Evolutionary conservation across 108 stramenopile species (phyloP), one percentile per base, ranked within the genome.

Genomic region (Stephanodiscus triporus): DNA sequence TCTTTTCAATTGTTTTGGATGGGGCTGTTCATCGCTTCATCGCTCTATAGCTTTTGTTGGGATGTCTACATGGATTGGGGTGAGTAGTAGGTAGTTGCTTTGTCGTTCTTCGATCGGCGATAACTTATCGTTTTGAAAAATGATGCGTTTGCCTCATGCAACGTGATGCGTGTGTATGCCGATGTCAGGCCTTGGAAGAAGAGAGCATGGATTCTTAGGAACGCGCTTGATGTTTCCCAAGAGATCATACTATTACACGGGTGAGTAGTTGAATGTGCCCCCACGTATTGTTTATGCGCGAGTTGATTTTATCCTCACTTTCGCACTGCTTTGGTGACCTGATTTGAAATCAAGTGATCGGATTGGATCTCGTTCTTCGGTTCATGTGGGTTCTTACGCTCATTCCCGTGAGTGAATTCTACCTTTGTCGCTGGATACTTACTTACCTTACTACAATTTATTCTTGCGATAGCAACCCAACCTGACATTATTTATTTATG

Each of bases 11-110:
- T 87, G 4, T 91, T 94, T 42, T 97, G 94, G 93, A 84, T 89
- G 72, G 68, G 72, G 17, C 77, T 95, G 19, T 93, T 95, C 76
- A 72, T 97, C 27, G 58, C 87, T 14, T 89, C 89, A 9, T 91
- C 92, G 2, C 68, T 94, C 10, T 97, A 96, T 72, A 89, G 86
- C 50, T 96, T 89, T 60, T 63, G 66, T 20, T 97, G 95, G 95
- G 97, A 97, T 69, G 94, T 97, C n/a, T 88, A 77, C 67, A 94
- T 96, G 92, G 97, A 97, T 86, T 97, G 97, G 87, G 75, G 71
- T 32, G 43, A 45, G 43, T 45, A 16, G 3, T 16, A 45, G 43
- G 3, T 16, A 45, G 43, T 45, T 45, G 43, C 16, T 13, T 45
- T 16, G 43, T 45, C 13, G 13, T 45, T 16, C 43, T 45, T 45